Percentiles rank a stretch among this genome's conserved stretches.
phyloP scores from a whole-genome alignment of 371 early-diverging fungal genomes.

The Haplosporangium sp. region DNA sequence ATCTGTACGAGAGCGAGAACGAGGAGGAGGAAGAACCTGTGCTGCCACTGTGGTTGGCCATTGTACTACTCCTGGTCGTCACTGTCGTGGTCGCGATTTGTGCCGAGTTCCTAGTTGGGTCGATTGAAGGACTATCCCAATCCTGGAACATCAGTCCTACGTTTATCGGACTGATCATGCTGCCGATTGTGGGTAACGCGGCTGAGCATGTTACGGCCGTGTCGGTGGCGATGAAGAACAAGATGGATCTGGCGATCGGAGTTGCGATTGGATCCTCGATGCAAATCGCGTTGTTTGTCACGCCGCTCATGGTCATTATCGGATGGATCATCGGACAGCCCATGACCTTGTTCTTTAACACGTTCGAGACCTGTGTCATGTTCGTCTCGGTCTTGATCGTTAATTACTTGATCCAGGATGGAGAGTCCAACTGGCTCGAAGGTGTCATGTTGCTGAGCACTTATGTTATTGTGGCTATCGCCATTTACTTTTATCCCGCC shows the following conservation, averaged over 20 bases:
- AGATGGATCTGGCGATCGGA: slow-evolving; percentile 92
- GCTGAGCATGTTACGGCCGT: slow-evolving; percentile 90
- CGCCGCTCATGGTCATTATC: slow-evolving; percentile 86
- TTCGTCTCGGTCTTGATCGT: slow-evolving; percentile 89
- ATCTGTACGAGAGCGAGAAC: slow-evolving; percentile 65
- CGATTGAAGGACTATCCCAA: slow-evolving; percentile 82
- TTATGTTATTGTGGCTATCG: slow-evolving; percentile 83
- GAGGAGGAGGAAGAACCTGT: slow-evolving; percentile 71
- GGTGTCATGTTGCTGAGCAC: slow-evolving; percentile 83
- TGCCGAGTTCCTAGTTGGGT: slow-evolving; percentile 86
- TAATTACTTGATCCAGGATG: slow-evolving; percentile 86
- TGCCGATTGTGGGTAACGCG: slow-evolving; percentile 91
- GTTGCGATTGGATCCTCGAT: slow-evolving; percentile 93
- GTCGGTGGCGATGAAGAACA: slow-evolving; percentile 86
- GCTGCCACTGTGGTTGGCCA: slow-evolving; percentile 67
- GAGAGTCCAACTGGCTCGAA: slow-evolving; percentile 88
- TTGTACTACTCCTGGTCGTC: slow-evolving; percentile 62
- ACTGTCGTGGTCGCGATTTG: slow-evolving; percentile 81
- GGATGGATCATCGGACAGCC: slow-evolving; percentile 88
- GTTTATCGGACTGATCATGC: slow-evolving; percentile 88
- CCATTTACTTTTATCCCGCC: slow-evolving; percentile 73
- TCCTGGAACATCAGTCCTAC: slow-evolving; percentile 75
- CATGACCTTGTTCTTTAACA: slow-evolving; percentile 87
- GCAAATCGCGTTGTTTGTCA: slow-evolving; percentile 93
- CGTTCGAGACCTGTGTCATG: slow-evolving; percentile 86